Conservation (phyloP, 192 early-diverging fungal genomes). For the Pecoramyces ruminantium region DNA sequence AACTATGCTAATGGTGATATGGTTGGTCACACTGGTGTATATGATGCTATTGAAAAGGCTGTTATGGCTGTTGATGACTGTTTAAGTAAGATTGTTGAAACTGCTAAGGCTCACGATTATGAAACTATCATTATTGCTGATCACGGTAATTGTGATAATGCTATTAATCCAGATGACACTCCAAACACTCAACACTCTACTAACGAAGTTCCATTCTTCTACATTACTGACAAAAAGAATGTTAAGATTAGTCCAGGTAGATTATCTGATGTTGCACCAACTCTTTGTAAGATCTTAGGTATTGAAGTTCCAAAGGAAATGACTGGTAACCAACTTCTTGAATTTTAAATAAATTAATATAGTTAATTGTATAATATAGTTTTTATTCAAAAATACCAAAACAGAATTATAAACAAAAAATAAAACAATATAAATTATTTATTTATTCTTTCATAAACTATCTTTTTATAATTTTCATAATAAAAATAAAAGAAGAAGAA, state of each 20-base stretch:
- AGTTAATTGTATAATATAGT: neutral
- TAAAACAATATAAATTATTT: no score
- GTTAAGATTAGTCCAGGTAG: slow-evolving; percentile 30
- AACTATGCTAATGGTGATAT: slow-evolving; percentile 2
- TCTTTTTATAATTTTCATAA: no score
- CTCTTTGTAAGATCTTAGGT: slow-evolving; percentile 81
- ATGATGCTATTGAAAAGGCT: slow-evolving; percentile 76
- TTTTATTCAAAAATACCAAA: neutral
- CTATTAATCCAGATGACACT: slow-evolving; percentile 67
- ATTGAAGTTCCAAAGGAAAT: slow-evolving; percentile 86
- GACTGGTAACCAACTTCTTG: slow-evolving; percentile 40
- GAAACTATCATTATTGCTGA: slow-evolving; percentile 90
- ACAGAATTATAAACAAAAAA: no score
- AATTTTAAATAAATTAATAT: neutral
- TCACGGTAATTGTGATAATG: slow-evolving; percentile 99
- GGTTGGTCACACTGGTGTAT: slow-evolving; percentile 91
- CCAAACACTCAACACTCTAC: slow-evolving; percentile 98
- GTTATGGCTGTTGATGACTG: slow-evolving; percentile 89
- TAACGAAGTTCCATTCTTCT: slow-evolving; percentile 12
- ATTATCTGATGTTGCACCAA: slow-evolving; percentile 94
- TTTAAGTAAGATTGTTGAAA: slow-evolving; percentile 84
- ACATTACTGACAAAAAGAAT: neutral
- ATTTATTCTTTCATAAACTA: no score
- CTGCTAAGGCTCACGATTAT: slow-evolving; percentile 77
- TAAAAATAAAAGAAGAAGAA: no score